Percentiles rank a stretch among this genome's conserved stretches.
These are phyloP conservation scores for Trichoderma sp. DNA, from an alignment of 2,329 filamentous ascomycete genomes.

Conservation along the genomic window DNA sequence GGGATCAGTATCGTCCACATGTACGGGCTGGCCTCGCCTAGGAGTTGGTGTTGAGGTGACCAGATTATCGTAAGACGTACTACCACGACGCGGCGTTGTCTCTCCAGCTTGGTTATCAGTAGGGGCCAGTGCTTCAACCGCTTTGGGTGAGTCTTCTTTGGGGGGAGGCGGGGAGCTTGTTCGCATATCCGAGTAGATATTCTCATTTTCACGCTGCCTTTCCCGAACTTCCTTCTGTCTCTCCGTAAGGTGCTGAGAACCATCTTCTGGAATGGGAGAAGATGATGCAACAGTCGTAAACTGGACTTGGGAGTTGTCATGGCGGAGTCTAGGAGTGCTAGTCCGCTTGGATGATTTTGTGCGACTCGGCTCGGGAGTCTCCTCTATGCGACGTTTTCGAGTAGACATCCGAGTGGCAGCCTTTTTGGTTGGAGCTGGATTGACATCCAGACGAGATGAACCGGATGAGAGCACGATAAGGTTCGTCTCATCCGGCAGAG, in stretches of 20 bases:
- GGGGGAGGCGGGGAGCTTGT: constrained; percentile 43
- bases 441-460: constrained; percentile 28
- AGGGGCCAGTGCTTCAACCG: background rate
- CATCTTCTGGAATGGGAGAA: constrained; percentile 45
- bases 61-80: constrained; percentile 47
- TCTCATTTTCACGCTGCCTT: constrained; percentile 64
- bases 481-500: constrained; percentile 48
- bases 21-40: constrained; percentile 50
- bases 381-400: constrained; percentile 31
- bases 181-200: constrained; percentile 65
- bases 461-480: constrained; percentile 32
- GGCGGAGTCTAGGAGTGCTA: constrained; percentile 57
- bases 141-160: constrained; percentile 23
- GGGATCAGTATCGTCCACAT: constrained; percentile 49
- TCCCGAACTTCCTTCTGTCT: constrained; percentile 75
- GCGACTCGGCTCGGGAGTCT: constrained; percentile 28
- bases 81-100: constrained; percentile 46
- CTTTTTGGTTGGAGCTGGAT: constrained; percentile 21
- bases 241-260: constrained; percentile 75
- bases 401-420: constrained; percentile 25
- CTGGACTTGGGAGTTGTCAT: constrained; percentile 79
- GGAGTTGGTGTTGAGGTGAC: constrained; percentile 61
- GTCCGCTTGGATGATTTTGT: constrained; percentile 28
- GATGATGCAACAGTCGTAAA: constrained; percentile 69
- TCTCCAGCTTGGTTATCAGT: constrained; percentile 31